These are phyloP conservation scores for Parmelia sp. DNA, from an alignment of 495 filamentous ascomycete genomes.

Conservation along the genomic window DNA sequence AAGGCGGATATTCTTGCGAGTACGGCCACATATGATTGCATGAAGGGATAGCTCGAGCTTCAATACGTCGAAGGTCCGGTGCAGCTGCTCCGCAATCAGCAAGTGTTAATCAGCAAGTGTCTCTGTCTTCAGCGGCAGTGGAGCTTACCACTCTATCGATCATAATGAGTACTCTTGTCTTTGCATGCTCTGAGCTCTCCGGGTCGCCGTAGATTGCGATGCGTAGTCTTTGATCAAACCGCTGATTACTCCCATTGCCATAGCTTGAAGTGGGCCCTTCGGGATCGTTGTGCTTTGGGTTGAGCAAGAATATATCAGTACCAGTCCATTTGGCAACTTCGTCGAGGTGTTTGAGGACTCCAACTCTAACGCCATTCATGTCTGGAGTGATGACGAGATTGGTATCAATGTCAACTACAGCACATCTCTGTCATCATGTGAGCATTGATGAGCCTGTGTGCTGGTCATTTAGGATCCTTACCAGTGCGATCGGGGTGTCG, in stretches of 20 bases:
- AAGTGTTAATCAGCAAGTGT: constrained; percentile 32
- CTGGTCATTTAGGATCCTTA: constrained; percentile 41
- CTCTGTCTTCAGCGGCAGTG: constrained; percentile 1
- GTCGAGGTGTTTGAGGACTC: constrained; percentile 78
- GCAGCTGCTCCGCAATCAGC: constrained; percentile 54
- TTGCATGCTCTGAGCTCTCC: constrained; percentile 92
- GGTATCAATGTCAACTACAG: constrained; percentile 85
- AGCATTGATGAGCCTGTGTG: constrained; percentile 28
- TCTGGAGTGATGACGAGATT: constrained; percentile 71
- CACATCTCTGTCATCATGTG: constrained; percentile 61
- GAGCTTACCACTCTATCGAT: constrained; percentile 88
- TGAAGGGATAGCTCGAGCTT: constrained; percentile 83
- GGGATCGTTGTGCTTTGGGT: constrained; percentile 59
- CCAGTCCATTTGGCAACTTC: constrained; percentile 77
- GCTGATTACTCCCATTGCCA: constrained; percentile 58
- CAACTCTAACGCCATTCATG: constrained; percentile 57
- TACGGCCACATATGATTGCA: constrained; percentile 81
- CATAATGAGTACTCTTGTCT: constrained; percentile 90
- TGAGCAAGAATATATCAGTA: constrained; percentile 91
- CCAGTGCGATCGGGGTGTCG: constrained; percentile 79
- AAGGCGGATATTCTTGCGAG: constrained; percentile 90
- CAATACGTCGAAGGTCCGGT: constrained; percentile 74
- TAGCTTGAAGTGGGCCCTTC: constrained; percentile 54
- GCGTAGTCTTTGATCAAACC: constrained; percentile 73
- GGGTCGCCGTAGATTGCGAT: constrained; percentile 92